Conservation (phyloP, 2,329 filamentous ascomycete species). For the Camillea tinctor region DNA sequence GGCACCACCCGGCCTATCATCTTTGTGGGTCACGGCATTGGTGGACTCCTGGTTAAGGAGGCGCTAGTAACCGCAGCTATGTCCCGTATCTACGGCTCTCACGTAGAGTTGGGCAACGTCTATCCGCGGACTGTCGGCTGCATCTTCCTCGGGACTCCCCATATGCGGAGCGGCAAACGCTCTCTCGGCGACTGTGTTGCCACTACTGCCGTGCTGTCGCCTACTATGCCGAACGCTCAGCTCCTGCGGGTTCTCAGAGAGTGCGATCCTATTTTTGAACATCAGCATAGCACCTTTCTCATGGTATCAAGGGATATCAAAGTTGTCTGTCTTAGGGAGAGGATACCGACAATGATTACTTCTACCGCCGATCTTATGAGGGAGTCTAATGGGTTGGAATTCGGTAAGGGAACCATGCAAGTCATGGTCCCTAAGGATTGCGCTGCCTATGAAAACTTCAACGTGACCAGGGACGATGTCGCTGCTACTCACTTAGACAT, state of each 20-base stretch:
- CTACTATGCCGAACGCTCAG: constrained; percentile 20
- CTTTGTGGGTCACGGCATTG: constrained; percentile 31
- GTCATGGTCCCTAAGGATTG: constrained; percentile 29
- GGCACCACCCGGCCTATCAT: constrained; percentile 30
- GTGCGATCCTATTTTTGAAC: constrained; percentile 26
- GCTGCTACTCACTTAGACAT: constrained; percentile 26
- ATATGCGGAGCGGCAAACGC: constrained; percentile 27
- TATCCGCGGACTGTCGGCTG: constrained; percentile 32
- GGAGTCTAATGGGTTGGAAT: constrained; percentile 24
- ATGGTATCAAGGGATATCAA: constrained; percentile 33
- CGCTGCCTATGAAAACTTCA: constrained; percentile 27
- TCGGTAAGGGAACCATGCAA: constrained; percentile 26
- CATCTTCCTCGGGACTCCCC: constrained; percentile 31
- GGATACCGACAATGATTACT: constrained; percentile 24
- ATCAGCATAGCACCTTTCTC: constrained; percentile 29
- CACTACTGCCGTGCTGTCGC: constrained; percentile 27
- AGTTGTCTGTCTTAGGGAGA: constrained; percentile 30
- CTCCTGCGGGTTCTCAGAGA: constrained; percentile 27
- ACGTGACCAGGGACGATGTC: constrained; percentile 29
- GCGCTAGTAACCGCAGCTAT: constrained; percentile 30
- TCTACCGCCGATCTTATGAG: constrained; percentile 21
- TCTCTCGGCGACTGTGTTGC: constrained; percentile 30
- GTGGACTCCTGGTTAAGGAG: constrained; percentile 32
- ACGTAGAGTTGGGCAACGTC: constrained; percentile 31
- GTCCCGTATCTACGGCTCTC: constrained; percentile 31